Conservation (phyloP, 164 flowering plant species). For the Warburgia ugandensis region DNA sequence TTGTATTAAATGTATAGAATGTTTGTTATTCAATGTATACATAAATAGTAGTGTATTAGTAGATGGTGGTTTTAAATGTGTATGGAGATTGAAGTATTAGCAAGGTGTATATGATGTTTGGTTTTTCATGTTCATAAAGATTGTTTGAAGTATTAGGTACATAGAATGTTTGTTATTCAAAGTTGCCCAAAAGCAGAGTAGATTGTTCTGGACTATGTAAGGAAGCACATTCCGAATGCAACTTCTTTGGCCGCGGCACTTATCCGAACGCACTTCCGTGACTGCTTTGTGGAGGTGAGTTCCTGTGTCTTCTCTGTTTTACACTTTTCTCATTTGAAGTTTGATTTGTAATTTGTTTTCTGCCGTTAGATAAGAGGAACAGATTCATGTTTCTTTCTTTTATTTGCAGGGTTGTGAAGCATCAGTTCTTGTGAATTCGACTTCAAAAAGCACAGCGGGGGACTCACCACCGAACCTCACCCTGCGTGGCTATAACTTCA, state of each 20-base stretch:
- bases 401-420: constrained; percentile 81
- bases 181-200: constrained; percentile 79
- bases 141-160: too few species aligned
- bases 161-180: too few species aligned
- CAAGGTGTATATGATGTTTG: too few species aligned
- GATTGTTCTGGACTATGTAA: constrained; percentile 48
- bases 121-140: too few species aligned
- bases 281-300: constrained; percentile 83
- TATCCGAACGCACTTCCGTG: constrained; percentile 81
- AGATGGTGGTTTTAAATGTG: too few species aligned
- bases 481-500: constrained; percentile 66
- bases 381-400: not conserved
- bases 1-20: too few species aligned
- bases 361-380: not conserved
- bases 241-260: constrained; percentile 59
- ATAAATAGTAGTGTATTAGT: too few species aligned
- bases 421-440: constrained; percentile 64
- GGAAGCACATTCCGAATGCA: constrained; percentile 54
- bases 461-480: constrained; percentile 48
- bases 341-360: not conserved
- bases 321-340: not conserved
- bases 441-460: constrained; percentile 47
- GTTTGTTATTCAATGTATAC: too few species aligned
- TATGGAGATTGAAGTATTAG: too few species aligned
- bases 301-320: not conserved